Evolutionary conservation across 495 filamentous ascomycete genomes (phyloP).

Genomic region (Talaromyces nanjingensis): DNA sequence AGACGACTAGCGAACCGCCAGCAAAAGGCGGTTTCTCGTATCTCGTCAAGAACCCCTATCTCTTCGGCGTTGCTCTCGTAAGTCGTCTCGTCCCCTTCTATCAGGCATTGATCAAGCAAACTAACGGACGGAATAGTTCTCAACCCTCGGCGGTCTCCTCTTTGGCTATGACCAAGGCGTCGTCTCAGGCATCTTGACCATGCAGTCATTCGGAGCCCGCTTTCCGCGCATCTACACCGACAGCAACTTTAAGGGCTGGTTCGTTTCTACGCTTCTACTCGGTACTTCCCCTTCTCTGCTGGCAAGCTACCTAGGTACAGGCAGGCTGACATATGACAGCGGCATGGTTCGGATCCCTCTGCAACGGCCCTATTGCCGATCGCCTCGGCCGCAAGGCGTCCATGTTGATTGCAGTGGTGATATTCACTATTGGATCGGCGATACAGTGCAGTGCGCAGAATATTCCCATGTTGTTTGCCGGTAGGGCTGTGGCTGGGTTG

Average conservation of each 20-base stretch:
- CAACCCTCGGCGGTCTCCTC: conserved; percentile 54
- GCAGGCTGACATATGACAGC: conserved; percentile 32
- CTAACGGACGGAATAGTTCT: conserved; percentile 24
- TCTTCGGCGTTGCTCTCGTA: conserved; percentile 35
- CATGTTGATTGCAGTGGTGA: conserved; percentile 60
- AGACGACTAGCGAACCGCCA: not conserved
- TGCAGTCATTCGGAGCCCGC: conserved; percentile 37
- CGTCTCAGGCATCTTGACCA: conserved; percentile 34
- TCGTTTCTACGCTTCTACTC: conserved; percentile 74
- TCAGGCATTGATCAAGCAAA: not conserved
- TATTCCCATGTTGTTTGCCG: conserved; percentile 62
- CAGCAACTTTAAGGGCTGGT: conserved; percentile 65
- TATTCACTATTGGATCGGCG: conserved; percentile 74
- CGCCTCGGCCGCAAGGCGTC: conserved; percentile 66
- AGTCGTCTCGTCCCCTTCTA: conserved; percentile 6
- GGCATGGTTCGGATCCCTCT: conserved; percentile 71
- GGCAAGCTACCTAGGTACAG: conserved; percentile 15
- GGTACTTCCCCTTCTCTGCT: conserved; percentile 43
- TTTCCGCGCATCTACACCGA: conserved; percentile 59
- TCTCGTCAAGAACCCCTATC: conserved; percentile 31
- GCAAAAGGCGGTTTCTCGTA: conserved; percentile 24
- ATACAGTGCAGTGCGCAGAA: conserved; percentile 53
- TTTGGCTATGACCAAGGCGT: conserved; percentile 36
- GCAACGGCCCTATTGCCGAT: conserved; percentile 71
- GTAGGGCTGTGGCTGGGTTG: conserved; percentile 64